A percentile compares a stretch with the other conserved stretches of the same genome.
Conservation (phyloP, 75 land plant species). For the Pinus albicaulis region DNA sequence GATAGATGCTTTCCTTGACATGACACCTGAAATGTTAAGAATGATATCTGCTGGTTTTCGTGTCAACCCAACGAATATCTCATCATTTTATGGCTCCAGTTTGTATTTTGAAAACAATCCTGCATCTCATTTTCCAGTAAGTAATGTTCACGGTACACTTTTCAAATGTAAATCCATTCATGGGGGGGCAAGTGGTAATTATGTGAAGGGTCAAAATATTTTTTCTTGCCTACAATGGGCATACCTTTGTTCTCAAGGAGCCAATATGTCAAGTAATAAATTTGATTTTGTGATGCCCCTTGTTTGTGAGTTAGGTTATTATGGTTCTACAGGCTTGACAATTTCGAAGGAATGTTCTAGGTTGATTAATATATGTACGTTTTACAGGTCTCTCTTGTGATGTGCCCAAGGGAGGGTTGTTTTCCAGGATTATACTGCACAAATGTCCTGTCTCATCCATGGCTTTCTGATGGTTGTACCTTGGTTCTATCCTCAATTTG, state of each 20-base stretch:
- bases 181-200: background rate
- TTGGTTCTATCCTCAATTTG: slow-evolving; percentile 75
- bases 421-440: slow-evolving; percentile 90
- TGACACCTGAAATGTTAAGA: background rate
- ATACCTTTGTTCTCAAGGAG: background rate
- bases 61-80: background rate
- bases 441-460: slow-evolving; percentile 60
- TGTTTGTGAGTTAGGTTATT: background rate
- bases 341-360: background rate
- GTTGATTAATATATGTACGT: background rate
- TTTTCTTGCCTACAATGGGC: background rate
- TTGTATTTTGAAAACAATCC: background rate
- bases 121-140: background rate
- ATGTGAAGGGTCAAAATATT: background rate
- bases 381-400: slow-evolving; percentile 76
- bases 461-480: slow-evolving; percentile 85
- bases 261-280: background rate
- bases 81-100: background rate
- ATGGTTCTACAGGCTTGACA: background rate
- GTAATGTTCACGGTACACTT: background rate
- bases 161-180: background rate
- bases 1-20: background rate
- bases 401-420: slow-evolving; percentile 39
- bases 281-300: background rate
- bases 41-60: background rate